Conservation (phyloP, 345 rosid genomes). For the Hypericum androsaemum region DNA sequence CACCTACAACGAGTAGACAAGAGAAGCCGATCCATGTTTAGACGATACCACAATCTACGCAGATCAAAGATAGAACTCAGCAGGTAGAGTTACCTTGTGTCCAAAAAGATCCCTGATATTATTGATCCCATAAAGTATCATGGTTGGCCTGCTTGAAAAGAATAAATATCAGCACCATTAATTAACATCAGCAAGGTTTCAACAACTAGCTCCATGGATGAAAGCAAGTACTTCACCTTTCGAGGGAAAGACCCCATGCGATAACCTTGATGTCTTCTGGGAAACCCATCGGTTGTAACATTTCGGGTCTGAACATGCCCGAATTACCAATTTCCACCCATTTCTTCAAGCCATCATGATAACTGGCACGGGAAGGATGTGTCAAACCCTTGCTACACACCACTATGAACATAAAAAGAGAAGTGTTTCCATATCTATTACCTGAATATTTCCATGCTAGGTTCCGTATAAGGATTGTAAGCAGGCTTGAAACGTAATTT, state of each 20-base stretch:
- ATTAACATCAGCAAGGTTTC: not conserved
- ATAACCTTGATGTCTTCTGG: constrained; percentile 81
- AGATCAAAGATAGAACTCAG: not conserved
- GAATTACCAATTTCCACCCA: constrained; percentile 98
- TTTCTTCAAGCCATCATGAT: constrained; percentile 67
- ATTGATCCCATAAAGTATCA: constrained; percentile 68
- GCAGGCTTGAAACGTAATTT: constrained; percentile 86
- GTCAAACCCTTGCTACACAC: constrained; percentile 3
- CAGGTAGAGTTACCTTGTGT: constrained; percentile 57
- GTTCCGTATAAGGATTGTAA: constrained; percentile 95
- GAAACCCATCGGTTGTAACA: constrained; percentile 90
- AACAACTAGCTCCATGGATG: not conserved
- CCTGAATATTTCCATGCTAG: constrained; percentile 98
- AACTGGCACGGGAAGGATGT: constrained; percentile 31
- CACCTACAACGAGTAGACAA: constrained; percentile 37
- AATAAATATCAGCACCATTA: not conserved
- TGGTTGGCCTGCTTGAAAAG: constrained; percentile 62
- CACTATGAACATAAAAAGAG: not conserved
- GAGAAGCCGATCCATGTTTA: not conserved
- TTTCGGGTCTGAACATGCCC: constrained; percentile 94
- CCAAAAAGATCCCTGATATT: constrained; percentile 94
- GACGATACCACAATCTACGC: not conserved
- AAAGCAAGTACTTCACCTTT: constrained; percentile 43
- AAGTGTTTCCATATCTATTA: constrained; percentile 11
- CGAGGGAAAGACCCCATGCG: constrained; percentile 97